Percentiles rank a stretch among this genome's conserved stretches.
These are phyloP conservation scores for Pseudevernia furfuracea DNA, from an alignment of 495 filamentous ascomycete genomes.

Conservation along the genomic window DNA sequence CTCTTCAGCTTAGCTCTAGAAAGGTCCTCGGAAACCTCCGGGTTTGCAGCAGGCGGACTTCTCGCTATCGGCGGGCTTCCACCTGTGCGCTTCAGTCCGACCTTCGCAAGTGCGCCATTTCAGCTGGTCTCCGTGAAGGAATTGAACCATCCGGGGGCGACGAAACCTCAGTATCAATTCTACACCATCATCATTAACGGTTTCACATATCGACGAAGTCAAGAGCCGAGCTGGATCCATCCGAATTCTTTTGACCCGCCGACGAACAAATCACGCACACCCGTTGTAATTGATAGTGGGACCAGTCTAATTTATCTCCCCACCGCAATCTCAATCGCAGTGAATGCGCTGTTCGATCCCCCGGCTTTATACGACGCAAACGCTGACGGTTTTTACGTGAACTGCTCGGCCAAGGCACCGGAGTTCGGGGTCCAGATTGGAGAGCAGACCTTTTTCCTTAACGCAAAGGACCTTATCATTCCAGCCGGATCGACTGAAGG, in stretches of 20 bases:
- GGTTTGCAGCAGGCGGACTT: conserved; percentile 15
- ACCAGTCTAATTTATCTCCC: no score
- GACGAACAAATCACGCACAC: no score
- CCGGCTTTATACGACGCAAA: conserved; percentile 40
- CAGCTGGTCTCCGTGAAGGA: neutral
- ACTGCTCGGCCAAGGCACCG: conserved; percentile 48
- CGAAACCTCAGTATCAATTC: conserved; percentile 28
- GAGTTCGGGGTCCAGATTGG: conserved; percentile 42
- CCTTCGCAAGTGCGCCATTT: conserved; percentile 34
- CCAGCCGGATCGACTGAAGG: conserved; percentile 20
- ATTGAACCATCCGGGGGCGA: no score
- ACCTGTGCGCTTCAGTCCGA: conserved; percentile 28
- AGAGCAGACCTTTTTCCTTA: conserved; percentile 42
- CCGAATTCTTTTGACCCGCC: neutral
- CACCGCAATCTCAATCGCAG: conserved; percentile 37
- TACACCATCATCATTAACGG: conserved; percentile 28
- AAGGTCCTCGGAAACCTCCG: conserved; percentile 12
- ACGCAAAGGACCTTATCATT: conserved; percentile 46
- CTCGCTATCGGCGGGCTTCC: conserved; percentile 48
- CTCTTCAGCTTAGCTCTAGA: conserved; percentile 42
- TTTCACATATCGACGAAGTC: neutral
- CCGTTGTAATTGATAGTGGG: no score
- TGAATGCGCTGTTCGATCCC: conserved; percentile 46
- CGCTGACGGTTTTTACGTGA: conserved; percentile 42
- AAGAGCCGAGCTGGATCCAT: neutral